Evolutionary conservation across 2,329 filamentous ascomycete genomes (phyloP).

Genomic region (Diaporthe sp.): DNA sequence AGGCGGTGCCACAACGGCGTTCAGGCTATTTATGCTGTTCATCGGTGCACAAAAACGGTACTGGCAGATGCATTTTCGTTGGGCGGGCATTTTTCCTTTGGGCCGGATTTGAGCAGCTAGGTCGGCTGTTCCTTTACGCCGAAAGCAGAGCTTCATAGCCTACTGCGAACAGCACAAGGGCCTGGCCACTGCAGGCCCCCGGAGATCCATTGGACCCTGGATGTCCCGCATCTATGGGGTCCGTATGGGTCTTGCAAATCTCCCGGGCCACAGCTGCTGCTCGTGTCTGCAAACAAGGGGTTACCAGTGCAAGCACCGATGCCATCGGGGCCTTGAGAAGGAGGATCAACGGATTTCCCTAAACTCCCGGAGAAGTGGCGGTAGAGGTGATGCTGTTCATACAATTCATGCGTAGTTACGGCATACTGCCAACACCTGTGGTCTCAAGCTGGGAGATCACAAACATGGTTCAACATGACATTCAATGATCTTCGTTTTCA

Average conservation of each 20-base stretch:
- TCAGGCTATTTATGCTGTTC: neutral
- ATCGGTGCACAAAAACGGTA: neutral
- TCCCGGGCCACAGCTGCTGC: neutral
- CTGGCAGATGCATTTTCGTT: neutral
- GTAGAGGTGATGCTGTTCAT: neutral
- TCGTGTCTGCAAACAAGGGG: neutral
- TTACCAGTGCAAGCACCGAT: neutral
- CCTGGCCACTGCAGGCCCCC: neutral
- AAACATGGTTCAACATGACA: neutral
- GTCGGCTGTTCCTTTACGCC: neutral
- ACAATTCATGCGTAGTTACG: neutral
- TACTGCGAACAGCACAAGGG: neutral
- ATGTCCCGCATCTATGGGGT: neutral
- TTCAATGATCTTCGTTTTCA: neutral
- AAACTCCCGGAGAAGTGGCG: neutral
- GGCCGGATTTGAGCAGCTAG: neutral
- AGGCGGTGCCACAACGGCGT: neutral
- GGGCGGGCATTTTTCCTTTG: neutral
- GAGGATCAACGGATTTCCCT: neutral
- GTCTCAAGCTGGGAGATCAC: neutral
- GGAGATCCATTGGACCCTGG: neutral
- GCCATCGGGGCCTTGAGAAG: neutral
- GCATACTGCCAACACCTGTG: neutral
- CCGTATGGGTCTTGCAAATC: slow-evolving; percentile 8
- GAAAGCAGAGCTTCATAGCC: neutral